Conservation (phyloP, 768 basidiomycete genomes). For the Aureoboletus auriporus region DNA sequence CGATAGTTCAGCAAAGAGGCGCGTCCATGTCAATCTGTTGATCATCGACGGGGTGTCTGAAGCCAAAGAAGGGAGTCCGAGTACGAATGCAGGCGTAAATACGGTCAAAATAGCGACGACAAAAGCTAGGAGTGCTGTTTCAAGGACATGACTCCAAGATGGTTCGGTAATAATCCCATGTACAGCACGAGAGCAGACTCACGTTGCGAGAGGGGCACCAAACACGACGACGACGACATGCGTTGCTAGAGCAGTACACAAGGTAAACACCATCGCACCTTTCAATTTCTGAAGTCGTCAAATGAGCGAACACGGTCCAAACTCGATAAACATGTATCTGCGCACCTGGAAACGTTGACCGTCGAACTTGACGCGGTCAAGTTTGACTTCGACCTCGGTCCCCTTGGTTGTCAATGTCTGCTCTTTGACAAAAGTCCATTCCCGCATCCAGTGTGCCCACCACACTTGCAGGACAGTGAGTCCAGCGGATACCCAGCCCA, state of each 20-base stretch:
- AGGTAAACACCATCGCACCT: conserved; percentile 51
- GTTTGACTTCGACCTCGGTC: conserved; percentile 38
- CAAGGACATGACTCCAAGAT: conserved; percentile 41
- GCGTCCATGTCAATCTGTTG: conserved; percentile 64
- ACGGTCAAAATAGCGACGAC: conserved; percentile 63
- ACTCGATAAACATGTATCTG: conserved; percentile 17
- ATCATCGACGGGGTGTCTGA: conserved; percentile 42
- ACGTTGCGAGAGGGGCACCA: conserved; percentile 71
- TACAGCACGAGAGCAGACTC: conserved; percentile 9
- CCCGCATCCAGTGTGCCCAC: conserved; percentile 68
- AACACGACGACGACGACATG: conserved; percentile 57
- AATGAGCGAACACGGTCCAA: conserved; percentile 1
- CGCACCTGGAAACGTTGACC: conserved; percentile 36
- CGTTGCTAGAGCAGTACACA: conserved; percentile 43
- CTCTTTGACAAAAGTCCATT: conserved; percentile 46
- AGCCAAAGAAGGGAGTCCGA: conserved; percentile 56
- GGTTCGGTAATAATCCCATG: background rate
- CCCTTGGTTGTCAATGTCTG: conserved; percentile 31
- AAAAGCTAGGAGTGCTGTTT: conserved; percentile 67
- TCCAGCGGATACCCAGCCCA: conserved; percentile 56
- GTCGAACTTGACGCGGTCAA: conserved; percentile 40
- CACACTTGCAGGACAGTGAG: conserved; percentile 53
- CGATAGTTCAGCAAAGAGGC: conserved; percentile 80
- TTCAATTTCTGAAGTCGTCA: conserved; percentile 41
- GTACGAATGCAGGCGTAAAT: conserved; percentile 65